phyloP scores from a whole-genome alignment of 345 rosid species.

The Rhodomyrtus tomentosa region DNA sequence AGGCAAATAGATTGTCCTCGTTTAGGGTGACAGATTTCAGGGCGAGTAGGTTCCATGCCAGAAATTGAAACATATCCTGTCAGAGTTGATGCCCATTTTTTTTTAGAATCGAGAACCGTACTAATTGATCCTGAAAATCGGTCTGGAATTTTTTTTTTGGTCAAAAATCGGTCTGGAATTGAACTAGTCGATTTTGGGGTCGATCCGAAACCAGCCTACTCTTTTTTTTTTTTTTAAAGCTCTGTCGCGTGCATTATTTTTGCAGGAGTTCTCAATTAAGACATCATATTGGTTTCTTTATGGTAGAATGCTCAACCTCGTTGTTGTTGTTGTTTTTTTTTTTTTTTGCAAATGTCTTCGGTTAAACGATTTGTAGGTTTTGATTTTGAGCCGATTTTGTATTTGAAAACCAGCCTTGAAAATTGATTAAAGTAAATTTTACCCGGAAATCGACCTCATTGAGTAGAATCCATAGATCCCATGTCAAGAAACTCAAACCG shows the following conservation, averaged over 20 bases:
- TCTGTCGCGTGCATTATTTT: not conserved
- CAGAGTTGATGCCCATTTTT: not conserved
- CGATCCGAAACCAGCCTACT: not conserved
- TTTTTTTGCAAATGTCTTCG: not conserved
- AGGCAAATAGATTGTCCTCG: not conserved
- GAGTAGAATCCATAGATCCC: too few species aligned
- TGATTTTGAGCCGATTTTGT: not conserved
- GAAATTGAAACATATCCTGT: not conserved
- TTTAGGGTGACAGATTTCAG: not conserved
- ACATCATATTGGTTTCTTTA: too few species aligned
- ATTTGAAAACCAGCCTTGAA: not conserved
- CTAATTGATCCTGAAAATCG: not conserved
- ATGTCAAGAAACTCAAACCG: not conserved
- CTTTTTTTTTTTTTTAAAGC: not conserved
- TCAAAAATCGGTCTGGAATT: not conserved
- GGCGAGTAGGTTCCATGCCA: not conserved
- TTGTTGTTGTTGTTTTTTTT: too few species aligned
- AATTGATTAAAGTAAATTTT: too few species aligned
- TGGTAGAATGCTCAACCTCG: not conserved
- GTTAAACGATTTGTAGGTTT: not conserved
- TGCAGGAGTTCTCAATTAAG: too few species aligned
- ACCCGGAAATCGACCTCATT: fast-evolving
- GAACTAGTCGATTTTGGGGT: not conserved
- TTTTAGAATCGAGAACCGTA: not conserved
- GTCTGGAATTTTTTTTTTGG: fast-evolving